Evolutionary conservation across 257 asterid genomes (phyloP), one percentile per base, ranked within the genome.

Genomic region (Solanum corneliomulleri): DNA sequence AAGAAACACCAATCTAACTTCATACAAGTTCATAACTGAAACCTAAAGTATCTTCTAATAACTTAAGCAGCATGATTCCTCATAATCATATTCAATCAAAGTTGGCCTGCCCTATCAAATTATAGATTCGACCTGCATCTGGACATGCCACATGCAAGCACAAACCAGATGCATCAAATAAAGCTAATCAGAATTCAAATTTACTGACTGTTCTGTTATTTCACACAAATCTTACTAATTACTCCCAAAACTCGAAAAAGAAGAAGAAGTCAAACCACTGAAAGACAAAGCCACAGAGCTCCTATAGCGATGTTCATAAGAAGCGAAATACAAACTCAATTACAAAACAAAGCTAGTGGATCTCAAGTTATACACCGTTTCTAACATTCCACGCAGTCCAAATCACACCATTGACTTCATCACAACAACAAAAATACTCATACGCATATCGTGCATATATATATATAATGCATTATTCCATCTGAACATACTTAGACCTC

Each of bases 311-410:
- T 81, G 69, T 81, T 31, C 21, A 49, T 31, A 49, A 49, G 31
- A 81, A 49, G 45, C 85, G 58, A 10, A 80, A 90, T 77, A 89
- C 88, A 88, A 88, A 89, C 88, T 88, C 80, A 64, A 87, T 83
- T 23, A 85, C 88, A 85, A 71, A 85, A 90, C 49, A 77, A 85
- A 76, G 82, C 92, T 88, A 89, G 90, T 91, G 85, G 91, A 91
- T 90, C 94, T 89, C 91, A 87, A 69, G 84, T 88, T 60, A 89
- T 62, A 86, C 87, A 80, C 85, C 75, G 85, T 86, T 87, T 84
- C 86, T 66, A 68, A 71, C 86, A 78, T 88, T 89, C 86, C 92
- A 74, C 88, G 21, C 80, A 31, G 39, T 84, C 29, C 70, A 81
- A 81, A 81, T 81, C 70, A 49, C 85, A 81, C 37, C 70, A 81